Conservation (phyloP, 2,329 filamentous ascomycete species). For the Hymenoscyphus occultus region DNA sequence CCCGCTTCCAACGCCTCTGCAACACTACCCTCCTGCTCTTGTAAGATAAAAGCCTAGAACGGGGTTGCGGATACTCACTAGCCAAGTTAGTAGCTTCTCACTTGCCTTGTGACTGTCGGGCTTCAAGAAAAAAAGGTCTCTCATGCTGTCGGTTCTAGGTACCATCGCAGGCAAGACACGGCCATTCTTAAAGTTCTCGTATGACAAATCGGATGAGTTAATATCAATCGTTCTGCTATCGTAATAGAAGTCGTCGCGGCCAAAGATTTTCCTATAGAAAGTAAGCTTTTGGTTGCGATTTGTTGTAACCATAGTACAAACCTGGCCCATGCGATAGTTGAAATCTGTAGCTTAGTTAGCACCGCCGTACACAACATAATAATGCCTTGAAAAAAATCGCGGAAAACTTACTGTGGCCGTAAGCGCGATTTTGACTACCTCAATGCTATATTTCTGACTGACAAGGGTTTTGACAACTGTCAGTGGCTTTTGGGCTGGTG, state of each 20-base stretch:
- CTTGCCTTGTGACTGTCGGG: not conserved
- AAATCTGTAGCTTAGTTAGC: not conserved
- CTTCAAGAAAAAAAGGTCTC: not conserved
- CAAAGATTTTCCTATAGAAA: not conserved
- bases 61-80: not conserved
- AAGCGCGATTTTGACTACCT: not conserved
- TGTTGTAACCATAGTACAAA: not conserved
- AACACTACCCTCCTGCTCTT: not conserved
- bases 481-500: not conserved
- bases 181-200: not conserved
- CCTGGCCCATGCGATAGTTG: not conserved
- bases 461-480: not conserved
- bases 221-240: not conserved
- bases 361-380: not conserved
- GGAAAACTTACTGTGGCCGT: not conserved
- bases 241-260: not conserved
- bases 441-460: not conserved
- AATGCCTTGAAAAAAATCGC: not conserved
- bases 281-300: not conserved
- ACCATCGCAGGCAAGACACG: not conserved
- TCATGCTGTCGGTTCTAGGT: not conserved
- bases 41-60: not conserved
- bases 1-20: slow-evolving; percentile 1
- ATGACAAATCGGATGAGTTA: not conserved
- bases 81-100: not conserved